These are phyloP conservation scores for Ulota crispa DNA, from an alignment of 225 moss, liverwort and hornwort genomes.

Conservation along the genomic window DNA sequence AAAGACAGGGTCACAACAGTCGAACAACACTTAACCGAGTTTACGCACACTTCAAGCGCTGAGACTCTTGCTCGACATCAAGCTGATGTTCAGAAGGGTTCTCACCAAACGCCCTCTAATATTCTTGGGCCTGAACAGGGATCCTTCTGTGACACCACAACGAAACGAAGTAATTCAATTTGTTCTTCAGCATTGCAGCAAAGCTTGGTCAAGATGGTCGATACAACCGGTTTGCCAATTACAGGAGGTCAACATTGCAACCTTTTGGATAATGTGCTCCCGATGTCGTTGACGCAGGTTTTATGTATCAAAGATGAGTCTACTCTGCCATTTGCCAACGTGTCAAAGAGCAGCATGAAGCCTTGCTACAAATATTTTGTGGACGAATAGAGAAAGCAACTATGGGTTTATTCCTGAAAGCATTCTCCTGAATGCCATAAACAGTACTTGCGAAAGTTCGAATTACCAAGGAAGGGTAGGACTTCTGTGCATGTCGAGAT, in stretches of 20 bases:
- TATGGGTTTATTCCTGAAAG: background rate
- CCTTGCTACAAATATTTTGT: slow-evolving; percentile 54
- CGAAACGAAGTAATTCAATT: slow-evolving; percentile 4
- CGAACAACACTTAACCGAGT: background rate
- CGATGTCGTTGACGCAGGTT: background rate
- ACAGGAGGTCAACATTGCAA: background rate
- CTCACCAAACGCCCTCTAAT: slow-evolving; percentile 13
- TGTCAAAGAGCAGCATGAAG: slow-evolving; percentile 3
- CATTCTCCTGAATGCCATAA: background rate
- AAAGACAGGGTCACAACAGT: background rate
- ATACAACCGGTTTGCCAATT: background rate
- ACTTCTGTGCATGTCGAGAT: background rate
- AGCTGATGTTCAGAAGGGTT: slow-evolving; percentile 7
- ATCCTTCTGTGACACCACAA: background rate
- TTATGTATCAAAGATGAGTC: slow-evolving; percentile 10
- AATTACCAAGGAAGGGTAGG: background rate
- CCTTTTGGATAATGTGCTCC: background rate
- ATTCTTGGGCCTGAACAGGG: slow-evolving; percentile 8
- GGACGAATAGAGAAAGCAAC: slow-evolving; percentile 44
- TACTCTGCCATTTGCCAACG: background rate
- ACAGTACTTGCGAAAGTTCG: background rate
- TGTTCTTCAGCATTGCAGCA: background rate
- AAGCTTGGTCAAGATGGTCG: background rate
- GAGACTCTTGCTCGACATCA: slow-evolving; percentile 13
- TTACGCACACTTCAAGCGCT: slow-evolving; percentile 1